These are phyloP conservation scores for Eucalyptus grandis DNA, from an alignment of 345 rosid genomes.

Conservation along the genomic window DNA sequence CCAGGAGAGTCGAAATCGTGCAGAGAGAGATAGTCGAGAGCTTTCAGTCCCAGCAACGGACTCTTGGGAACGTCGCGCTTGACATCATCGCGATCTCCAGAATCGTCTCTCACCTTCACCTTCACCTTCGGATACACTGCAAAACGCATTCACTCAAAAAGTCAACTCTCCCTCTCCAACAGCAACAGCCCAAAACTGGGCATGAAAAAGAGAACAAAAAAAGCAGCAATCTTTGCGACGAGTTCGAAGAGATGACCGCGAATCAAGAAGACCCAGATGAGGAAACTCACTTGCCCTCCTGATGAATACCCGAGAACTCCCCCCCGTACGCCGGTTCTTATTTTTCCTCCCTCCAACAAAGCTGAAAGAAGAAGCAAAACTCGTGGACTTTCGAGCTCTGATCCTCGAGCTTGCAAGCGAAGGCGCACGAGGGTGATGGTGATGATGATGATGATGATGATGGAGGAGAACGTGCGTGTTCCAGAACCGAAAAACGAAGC, in stretches of 20 bases:
- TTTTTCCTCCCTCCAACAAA: not conserved
- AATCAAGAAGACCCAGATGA: not conserved
- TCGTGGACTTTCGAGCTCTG: not conserved
- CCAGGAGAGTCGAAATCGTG: constrained; percentile 35
- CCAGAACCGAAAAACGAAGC: not conserved
- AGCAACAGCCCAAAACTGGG: not conserved
- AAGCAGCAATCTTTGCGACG: not conserved
- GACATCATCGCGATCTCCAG: not conserved
- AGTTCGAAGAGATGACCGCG: not conserved
- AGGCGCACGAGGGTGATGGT: not conserved
- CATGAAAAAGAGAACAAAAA: not conserved
- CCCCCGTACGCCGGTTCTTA: not conserved
- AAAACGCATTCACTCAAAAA: not conserved
- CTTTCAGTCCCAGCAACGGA: constrained; percentile 32
- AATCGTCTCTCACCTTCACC: constrained; percentile 11
- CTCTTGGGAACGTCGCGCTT: constrained; percentile 1
- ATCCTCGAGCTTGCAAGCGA: not conserved
- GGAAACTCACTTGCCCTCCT: not conserved
- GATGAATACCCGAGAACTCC: not conserved
- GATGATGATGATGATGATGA: not conserved
- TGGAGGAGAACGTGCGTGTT: not conserved
- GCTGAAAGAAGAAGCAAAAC: not conserved
- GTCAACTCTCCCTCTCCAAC: not conserved
- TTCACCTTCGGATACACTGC: constrained; percentile 58
- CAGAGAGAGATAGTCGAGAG: constrained; percentile 30